A percentile compares a stretch with the other conserved stretches of the same genome.
phyloP scores from a whole-genome alignment of 495 filamentous ascomycete species.

The Trypethelium eluteriae region DNA sequence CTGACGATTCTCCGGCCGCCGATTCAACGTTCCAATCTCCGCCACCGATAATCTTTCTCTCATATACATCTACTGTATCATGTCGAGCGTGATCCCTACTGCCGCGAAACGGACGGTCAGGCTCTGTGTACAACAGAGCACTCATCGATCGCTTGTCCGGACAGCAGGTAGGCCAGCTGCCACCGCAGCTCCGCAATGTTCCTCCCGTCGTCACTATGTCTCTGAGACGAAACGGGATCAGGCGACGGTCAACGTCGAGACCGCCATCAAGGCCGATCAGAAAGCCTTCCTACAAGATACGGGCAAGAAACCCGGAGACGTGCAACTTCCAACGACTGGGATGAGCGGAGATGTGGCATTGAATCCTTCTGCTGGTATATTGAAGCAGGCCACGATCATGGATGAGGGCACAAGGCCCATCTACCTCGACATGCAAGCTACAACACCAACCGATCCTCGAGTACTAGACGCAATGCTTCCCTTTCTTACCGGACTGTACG shows the following conservation, averaged over 20 bases:
- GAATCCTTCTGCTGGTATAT: conserved; percentile 75
- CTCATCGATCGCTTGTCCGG: background rate
- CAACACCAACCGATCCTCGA: conserved; percentile 88
- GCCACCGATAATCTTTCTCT: background rate
- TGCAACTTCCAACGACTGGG: conserved; percentile 50
- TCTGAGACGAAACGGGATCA: conserved; percentile 71
- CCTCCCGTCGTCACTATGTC: conserved; percentile 58
- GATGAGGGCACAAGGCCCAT: conserved; percentile 91
- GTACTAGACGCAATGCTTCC: conserved; percentile 96
- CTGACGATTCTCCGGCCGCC: background rate
- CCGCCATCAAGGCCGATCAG: conserved; percentile 74
- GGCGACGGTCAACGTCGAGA: conserved; percentile 77
- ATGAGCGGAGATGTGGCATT: conserved; percentile 59
- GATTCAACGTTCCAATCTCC: background rate
- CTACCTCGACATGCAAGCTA: conserved; percentile 98
- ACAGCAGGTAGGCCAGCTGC: background rate
- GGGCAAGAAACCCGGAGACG: conserved; percentile 49
- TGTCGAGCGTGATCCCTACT: conserved; percentile 1
- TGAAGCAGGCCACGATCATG: conserved; percentile 89
- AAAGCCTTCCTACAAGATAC: conserved; percentile 68
- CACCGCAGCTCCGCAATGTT: background rate
- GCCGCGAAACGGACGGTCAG: background rate
- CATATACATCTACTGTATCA: background rate
- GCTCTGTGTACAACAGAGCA: background rate
- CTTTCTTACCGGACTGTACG: conserved; percentile 85